Evolutionary conservation across 2,329 filamentous ascomycete genomes (phyloP).

Genomic region (Orbilia brochopaga): DNA sequence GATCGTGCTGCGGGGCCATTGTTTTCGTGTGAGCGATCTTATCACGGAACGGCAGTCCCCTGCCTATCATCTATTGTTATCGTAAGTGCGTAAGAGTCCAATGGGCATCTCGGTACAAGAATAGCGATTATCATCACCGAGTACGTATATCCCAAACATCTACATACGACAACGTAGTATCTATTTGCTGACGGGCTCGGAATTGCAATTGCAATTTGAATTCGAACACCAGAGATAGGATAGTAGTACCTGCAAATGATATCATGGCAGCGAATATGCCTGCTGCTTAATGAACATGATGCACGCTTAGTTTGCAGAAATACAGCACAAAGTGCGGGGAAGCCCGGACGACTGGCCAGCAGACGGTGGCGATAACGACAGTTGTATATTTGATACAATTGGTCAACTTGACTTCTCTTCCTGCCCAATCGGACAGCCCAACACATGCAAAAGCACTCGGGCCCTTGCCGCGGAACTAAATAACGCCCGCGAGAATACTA

Average conservation of each 20-base stretch:
- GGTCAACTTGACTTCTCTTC: background rate
- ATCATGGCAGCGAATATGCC: too few relatives aligned
- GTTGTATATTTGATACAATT: background rate
- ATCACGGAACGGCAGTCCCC: conserved; percentile 22
- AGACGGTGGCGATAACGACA: background rate
- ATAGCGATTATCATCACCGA: too few relatives aligned
- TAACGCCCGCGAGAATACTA: too few relatives aligned
- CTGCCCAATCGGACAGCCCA: conserved; percentile 7
- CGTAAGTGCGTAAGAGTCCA: background rate
- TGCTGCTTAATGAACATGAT: too few relatives aligned
- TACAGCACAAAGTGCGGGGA: background rate
- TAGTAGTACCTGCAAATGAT: too few relatives aligned
- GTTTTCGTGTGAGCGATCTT: conserved; percentile 43
- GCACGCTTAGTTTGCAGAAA: too few relatives aligned
- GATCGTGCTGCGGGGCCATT: background rate
- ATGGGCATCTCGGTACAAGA: too few relatives aligned
- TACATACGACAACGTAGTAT: too few relatives aligned
- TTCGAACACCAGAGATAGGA: too few relatives aligned
- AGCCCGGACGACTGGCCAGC: background rate
- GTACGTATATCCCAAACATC: too few relatives aligned
- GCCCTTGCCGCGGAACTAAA: background rate
- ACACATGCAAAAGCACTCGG: conserved; percentile 8
- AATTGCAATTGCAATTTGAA: too few relatives aligned
- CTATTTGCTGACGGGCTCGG: too few relatives aligned
- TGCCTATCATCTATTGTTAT: background rate